Evolutionary conservation across 208 protist genomes (phyloP), one percentile per base, ranked within the genome.

Genomic region (Wallacemonas rigidus): DNA sequence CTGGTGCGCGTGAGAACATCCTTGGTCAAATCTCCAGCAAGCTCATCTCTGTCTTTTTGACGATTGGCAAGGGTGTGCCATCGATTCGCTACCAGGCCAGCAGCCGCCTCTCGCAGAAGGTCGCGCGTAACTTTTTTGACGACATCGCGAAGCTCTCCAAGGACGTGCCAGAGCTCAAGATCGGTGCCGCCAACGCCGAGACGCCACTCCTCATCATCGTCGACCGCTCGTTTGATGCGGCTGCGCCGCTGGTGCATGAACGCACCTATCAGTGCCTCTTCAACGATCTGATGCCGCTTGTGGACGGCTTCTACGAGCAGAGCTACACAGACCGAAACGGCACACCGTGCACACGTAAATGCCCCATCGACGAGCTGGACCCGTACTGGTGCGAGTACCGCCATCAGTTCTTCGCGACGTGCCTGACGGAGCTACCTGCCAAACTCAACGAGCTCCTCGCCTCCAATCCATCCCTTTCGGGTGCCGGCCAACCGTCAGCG

Each of bases 261-360:
- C 83, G 88, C 72, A 89, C 87, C 2, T 97, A 97, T 64, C 89
- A 95, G 78, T 90, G 83, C 47, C 77, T 97, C 51, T 67, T 92
- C 40, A 72, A 94, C 54, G 93, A 97, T 60, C 71, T 95, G 11
- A 84, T 90, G 72, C 86, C 86, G 3, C 75, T 92, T 2, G 44
- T 61, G 35, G 78, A 88, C 64, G 74, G 77, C 39, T 71, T 92
- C 15, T 92, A 91, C 69, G 69, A 85, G 61, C 89, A 91, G 50
- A 83, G 68, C 12, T 90, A 79, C 41, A 77, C 71, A n/a, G 81
- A 78, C 50, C 79, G 87, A 14, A 58, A 58, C 9, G 87, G 87
- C 1, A 62, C 77, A 38, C 69, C 80, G 7, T 71, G 73, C 8
- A 82, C 68, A 60, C 82, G 85, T 17, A 72, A 82, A 50, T 75